Evolutionary conservation across 768 basidiomycete species (phyloP), one percentile per base, ranked within the genome.

Genomic region (Favolaschia claudopus): DNA sequence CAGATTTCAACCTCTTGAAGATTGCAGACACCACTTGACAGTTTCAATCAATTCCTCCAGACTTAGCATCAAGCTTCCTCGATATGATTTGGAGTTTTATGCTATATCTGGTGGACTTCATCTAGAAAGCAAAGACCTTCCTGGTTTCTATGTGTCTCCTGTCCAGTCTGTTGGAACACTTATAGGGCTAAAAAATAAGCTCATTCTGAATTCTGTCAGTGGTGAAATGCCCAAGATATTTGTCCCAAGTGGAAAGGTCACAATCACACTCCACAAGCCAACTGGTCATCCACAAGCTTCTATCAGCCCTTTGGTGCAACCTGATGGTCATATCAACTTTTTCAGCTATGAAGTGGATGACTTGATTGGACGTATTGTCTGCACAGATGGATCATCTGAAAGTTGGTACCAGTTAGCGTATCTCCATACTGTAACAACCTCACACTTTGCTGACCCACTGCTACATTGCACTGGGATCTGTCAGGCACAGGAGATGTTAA

Each of bases 391-490:
- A 68, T 46, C 54, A 57, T 56, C 75, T 22, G 59, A 62, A 2
- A 59, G 58, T 50, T 52, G 50, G 49, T 59, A 82, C 9, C 81
- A 72, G 51, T 71, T 70, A 42, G 69, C 75, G 3, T 80, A 80
- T 45, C 70, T 85, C 15, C 84, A 85, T 39, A 78, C 79, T n/a
- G 55, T 82, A 3, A 82, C 76, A 2, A 77, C 77, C 25, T 73
- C 77, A 38, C 74, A 74, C 40, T 65, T 78, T 15, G 69, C 72
- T 12, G 83, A 85, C 65, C 79, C 80, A 4, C 69, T 85, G 19
- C 79, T 77, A 1, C 62, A 64, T 17, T 75, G 76, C 8, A 79
- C 77, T 0, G 83, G 83, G 4, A 76, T 76, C 1, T 76, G 80
- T 36, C 74, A 82, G 42, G 82, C 82, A 1, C 62, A 83, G 20